Evolutionary conservation across 148 eudicot species (phyloP).

Genomic region (Vaccinium myrtillus): DNA sequence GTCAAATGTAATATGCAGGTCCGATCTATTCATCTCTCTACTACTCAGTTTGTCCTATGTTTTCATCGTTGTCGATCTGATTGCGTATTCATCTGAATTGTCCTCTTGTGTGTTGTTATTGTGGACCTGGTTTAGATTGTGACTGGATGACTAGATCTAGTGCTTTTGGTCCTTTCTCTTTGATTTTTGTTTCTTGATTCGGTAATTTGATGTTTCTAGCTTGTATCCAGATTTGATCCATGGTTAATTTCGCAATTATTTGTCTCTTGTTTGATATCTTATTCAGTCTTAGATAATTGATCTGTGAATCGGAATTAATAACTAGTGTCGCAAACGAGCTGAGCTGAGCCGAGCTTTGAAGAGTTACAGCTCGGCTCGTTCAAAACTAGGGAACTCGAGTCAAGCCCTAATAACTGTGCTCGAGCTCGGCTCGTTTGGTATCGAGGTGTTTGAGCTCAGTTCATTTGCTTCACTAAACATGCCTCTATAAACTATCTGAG

Average conservation of each 20-base stretch:
- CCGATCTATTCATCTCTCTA: neutral
- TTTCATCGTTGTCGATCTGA: neutral
- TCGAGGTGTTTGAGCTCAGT: too few relatives aligned
- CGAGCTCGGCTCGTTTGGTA: too few relatives aligned
- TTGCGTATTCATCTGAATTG: neutral
- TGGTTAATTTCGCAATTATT: neutral
- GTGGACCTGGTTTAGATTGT: neutral
- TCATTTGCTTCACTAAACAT: too few relatives aligned
- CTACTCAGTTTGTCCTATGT: neutral
- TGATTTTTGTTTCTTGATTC: neutral
- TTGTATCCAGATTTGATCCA: neutral
- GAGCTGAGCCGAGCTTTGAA: too few relatives aligned
- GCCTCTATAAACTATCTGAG: too few relatives aligned
- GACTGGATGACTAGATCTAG: neutral
- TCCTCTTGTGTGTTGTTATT: neutral
- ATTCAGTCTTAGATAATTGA: neutral
- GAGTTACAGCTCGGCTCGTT: too few relatives aligned
- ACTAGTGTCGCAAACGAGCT: too few relatives aligned
- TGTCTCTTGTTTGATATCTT: neutral
- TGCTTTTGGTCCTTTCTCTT: neutral
- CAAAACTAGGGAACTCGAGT: too few relatives aligned
- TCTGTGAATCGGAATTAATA: neutral
- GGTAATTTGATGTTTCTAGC: neutral
- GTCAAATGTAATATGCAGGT: conserved; percentile 75
- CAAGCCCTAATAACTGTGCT: too few relatives aligned